Evolutionary conservation across 2,329 filamentous ascomycete genomes (phyloP), one percentile per base, ranked within the genome.

Genomic region (Trichophyton simii): DNA sequence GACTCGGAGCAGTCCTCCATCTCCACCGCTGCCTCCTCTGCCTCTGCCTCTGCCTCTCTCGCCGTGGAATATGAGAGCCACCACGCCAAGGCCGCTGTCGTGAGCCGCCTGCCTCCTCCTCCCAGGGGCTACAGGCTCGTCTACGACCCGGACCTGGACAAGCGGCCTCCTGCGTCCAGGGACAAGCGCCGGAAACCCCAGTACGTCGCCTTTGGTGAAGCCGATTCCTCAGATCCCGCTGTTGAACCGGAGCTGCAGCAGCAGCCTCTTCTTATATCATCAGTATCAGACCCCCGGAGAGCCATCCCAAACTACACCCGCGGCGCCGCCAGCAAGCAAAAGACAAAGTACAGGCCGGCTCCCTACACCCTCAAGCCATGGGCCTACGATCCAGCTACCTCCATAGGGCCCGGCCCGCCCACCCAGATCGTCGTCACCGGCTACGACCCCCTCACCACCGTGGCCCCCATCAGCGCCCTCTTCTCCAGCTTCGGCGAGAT

Each of bases 391-490:
- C 77, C 85, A 3, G 85, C 84, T 68, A 90, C 89, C 3, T 95
- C 92, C 1, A 84, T 95, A 67, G 92, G 91, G 0, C 89, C 91
- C 25, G 90, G 90, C 0, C 92, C 92, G 13, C 89, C 94, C 1
- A 90, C 88, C 1, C 90, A 96, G 72, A 85, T 99, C 57, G 87
- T 97, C 3, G 90, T 96, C 20, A 91, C 86, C n/a, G 90, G 91
- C n/a, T 96, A 96, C 72, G 94, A 97, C 73, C 91, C 92, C 5
- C 78, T 97, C 65, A 87, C 88, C 46, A 83, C 89, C 11, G 89
- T 95, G 68, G 82, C 84, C 61, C 88, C 89, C 68, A 82, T 96
- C 58, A 83, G 83, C 18, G 83, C 87, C 54, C 82, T 89, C 60
- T 95, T 95, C 71, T 83, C 86, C 18, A 84, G 83, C 2, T 95